A percentile compares a stretch with the other conserved stretches of the same genome.
Conservation (phyloP, 1,284 basidiomycete genomes). For the Cutaneotrichosporon cavernicola region DNA sequence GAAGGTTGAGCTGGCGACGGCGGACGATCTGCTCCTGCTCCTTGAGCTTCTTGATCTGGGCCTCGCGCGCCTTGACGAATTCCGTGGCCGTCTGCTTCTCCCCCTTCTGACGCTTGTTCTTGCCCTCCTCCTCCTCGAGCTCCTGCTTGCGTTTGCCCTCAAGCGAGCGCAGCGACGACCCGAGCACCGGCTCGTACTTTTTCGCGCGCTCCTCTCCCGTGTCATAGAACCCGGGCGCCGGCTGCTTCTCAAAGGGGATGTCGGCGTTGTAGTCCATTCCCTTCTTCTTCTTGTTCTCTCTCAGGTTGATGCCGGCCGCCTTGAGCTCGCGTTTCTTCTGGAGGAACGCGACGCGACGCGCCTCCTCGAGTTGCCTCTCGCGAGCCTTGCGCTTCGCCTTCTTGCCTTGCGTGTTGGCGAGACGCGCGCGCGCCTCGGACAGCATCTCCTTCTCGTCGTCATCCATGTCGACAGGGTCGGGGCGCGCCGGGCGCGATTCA, state of each 20-base stretch:
- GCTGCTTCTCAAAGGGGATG: constrained; percentile 97
- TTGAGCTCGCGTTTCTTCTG: constrained; percentile 99
- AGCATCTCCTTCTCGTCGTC: constrained; percentile 99
- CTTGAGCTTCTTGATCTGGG: constrained; percentile 94
- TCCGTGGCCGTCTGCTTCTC: constrained; percentile 63
- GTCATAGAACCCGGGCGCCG: constrained; percentile 95
- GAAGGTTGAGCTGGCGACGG: constrained; percentile 79
- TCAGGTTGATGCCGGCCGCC: constrained; percentile 87
- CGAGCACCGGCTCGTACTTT: constrained; percentile 80
- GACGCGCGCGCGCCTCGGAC: constrained; percentile 93
- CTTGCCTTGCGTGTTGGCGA: constrained; percentile 99
- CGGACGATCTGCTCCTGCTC: constrained; percentile 94
- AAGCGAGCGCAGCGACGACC: constrained; percentile 80
- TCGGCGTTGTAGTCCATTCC: constrained; percentile 99
- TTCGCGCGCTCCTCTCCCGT: constrained; percentile 93
- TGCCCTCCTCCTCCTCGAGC: constrained; percentile 79
- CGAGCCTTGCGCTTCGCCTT: constrained; percentile 98
- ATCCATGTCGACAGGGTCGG: constrained; percentile 99
- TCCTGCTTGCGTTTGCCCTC: constrained; percentile 81
- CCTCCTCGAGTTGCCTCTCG: constrained; percentile 94
- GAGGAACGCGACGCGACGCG: constrained; percentile 85
- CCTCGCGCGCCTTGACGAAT: constrained; percentile 89
- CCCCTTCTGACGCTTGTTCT: constrained; percentile 70
- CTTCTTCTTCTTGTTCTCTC: constrained; percentile 86
- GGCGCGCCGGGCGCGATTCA: constrained; percentile 94